These are phyloP conservation scores for Nicotiana knightiana DNA, from an alignment of 257 asterid species.

Conservation along the genomic window DNA sequence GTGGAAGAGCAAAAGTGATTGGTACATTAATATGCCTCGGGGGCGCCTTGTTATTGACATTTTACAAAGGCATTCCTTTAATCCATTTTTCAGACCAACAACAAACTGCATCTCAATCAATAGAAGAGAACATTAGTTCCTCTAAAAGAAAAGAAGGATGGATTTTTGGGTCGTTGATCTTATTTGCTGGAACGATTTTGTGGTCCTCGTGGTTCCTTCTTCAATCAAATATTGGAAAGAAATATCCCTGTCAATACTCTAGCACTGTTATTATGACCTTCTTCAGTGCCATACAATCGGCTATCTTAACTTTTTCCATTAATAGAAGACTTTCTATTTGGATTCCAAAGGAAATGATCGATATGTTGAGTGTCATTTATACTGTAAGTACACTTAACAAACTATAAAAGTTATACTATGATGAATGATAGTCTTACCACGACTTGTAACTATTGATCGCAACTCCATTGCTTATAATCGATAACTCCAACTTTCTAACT, in stretches of 20 bases:
- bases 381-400: constrained; percentile 34
- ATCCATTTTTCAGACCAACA: constrained; percentile 26
- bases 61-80: constrained; percentile 52
- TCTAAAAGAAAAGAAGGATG: constrained; percentile 27
- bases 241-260: constrained; percentile 66
- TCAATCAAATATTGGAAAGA: constrained; percentile 44
- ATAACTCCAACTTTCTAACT: no score
- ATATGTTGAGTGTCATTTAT: constrained; percentile 39
- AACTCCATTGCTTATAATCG: no score
- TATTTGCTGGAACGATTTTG: constrained; percentile 53
- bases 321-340: constrained; percentile 43
- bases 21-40: constrained; percentile 60
- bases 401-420: no score
- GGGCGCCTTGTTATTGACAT: constrained; percentile 45
- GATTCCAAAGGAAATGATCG: constrained; percentile 36
- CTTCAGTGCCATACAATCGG: constrained; percentile 64
- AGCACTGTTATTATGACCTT: constrained; percentile 64
- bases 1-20: constrained; percentile 53
- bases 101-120: neutral
- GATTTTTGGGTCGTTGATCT: constrained; percentile 48
- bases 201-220: constrained; percentile 79
- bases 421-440: no score
- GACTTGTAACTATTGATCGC: no score
- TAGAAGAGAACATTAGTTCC: neutral
- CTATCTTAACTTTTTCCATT: constrained; percentile 34